Conservation (phyloP, 2,329 filamentous ascomycete species). For the Pleurostoma richardsiae region DNA sequence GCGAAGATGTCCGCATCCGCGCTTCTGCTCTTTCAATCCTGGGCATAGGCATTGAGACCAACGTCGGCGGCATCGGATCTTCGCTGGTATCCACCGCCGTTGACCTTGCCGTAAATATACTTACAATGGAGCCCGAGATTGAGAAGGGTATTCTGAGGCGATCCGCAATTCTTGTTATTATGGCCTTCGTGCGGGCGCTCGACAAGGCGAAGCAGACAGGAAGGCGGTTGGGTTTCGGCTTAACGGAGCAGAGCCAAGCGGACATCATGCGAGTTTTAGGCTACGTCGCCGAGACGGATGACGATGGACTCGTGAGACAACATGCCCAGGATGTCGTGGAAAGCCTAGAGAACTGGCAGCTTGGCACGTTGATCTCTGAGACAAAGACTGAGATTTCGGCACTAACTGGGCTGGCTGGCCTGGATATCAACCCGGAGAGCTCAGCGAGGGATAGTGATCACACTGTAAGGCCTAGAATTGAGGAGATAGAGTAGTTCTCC, state of each 20-base stretch:
- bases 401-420: slow-evolving; percentile 32
- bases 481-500: slow-evolving; percentile 51
- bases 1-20: slow-evolving; percentile 66
- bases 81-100: slow-evolving; percentile 49
- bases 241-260: slow-evolving; percentile 48
- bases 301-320: slow-evolving; percentile 61
- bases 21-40: slow-evolving; percentile 65
- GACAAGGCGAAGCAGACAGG: slow-evolving; percentile 44
- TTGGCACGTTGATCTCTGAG: slow-evolving; percentile 23
- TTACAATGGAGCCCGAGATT: slow-evolving; percentile 55
- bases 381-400: slow-evolving; percentile 11
- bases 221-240: slow-evolving; percentile 44
- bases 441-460: slow-evolving; percentile 4
- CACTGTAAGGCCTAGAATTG: slow-evolving; percentile 37
- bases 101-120: slow-evolving; percentile 57
- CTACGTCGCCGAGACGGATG: slow-evolving; percentile 62
- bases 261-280: slow-evolving; percentile 58
- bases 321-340: slow-evolving; percentile 65
- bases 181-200: slow-evolving; percentile 57
- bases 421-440: slow-evolving; percentile 29
- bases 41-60: slow-evolving; percentile 53
- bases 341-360: slow-evolving; percentile 57
- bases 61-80: slow-evolving; percentile 50
- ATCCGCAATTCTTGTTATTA: slow-evolving; percentile 58
- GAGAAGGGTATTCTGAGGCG: slow-evolving; percentile 62